Evolutionary conservation across 2,329 filamentous ascomycete species (phyloP).

Genomic region (Cercospora sesami): DNA sequence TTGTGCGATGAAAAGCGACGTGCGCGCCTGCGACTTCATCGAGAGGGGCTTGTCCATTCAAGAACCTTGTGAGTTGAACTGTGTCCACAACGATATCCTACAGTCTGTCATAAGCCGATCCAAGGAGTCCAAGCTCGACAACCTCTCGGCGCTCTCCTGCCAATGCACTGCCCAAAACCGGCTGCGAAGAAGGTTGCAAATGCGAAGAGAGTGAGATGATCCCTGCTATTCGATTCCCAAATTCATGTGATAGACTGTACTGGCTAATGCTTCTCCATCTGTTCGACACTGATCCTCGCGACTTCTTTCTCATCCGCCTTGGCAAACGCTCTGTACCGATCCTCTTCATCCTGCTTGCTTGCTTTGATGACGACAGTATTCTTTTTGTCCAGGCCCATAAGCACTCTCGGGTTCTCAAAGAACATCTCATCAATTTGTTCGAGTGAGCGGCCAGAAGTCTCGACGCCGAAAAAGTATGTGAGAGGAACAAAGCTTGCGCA

Average conservation of each 20-base stretch:
- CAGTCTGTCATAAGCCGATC: neutral
- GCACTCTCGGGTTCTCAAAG: slow-evolving; percentile 35
- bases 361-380: slow-evolving; percentile 27
- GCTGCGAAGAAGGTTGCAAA: neutral
- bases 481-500: slow-evolving; percentile 53
- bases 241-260: neutral
- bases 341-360: slow-evolving; percentile 29
- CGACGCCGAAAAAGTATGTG: slow-evolving; percentile 43
- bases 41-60: neutral
- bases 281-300: slow-evolving; percentile 13
- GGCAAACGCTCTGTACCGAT: slow-evolving; percentile 23
- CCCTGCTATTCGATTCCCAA: neutral
- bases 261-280: neutral
- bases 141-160: neutral
- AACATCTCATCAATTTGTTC: slow-evolving; percentile 38
- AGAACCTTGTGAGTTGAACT: neutral
- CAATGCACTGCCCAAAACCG: neutral
- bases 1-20: no score
- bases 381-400: slow-evolving; percentile 39
- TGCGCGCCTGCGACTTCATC: neutral
- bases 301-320: slow-evolving; percentile 21
- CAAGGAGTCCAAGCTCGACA: neutral
- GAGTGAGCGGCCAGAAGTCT: slow-evolving; percentile 33
- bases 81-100: neutral
- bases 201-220: neutral